These are phyloP conservation scores for Ganoderma lucidum DNA, from an alignment of 1,284 basidiomycete species.

Conservation along the genomic window DNA sequence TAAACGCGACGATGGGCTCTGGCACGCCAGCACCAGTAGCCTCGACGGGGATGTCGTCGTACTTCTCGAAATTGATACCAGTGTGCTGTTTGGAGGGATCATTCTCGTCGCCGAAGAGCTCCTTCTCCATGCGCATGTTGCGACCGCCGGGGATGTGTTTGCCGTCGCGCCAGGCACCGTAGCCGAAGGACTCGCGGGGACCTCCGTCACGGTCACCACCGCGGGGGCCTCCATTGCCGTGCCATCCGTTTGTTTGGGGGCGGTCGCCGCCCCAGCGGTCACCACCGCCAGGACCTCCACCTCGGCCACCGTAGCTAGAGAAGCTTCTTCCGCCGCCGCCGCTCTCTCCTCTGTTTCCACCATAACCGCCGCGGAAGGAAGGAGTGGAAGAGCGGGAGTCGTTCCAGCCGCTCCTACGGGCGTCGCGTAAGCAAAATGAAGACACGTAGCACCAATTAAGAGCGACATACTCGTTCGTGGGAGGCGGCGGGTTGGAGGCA, in stretches of 20 bases:
- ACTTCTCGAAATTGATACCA: conserved; percentile 99
- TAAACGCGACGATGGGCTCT: conserved; percentile 91
- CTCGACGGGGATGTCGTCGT: conserved; percentile 99
- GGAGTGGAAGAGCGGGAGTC: conserved; percentile 70
- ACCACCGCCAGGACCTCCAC: conserved; percentile 46
- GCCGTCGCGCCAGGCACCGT: conserved; percentile 91
- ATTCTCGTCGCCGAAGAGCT: conserved; percentile 91
- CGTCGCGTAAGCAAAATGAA: conserved; percentile 25
- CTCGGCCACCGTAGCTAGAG: conserved; percentile 50
- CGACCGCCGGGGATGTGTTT: conserved; percentile 83
- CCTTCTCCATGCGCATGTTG: conserved; percentile 92
- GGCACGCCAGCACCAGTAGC: conserved; percentile 96
- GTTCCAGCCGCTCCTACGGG: conserved; percentile 72
- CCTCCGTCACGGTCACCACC: conserved; percentile 49
- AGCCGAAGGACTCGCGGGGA: conserved; percentile 67
- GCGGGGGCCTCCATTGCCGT: conserved; percentile 36
- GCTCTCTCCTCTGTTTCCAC: conserved; percentile 39
- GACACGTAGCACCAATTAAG: conserved; percentile 31
- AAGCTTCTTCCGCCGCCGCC: conserved; percentile 53
- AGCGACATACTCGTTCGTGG: conserved; percentile 57
- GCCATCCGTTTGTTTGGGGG: conserved; percentile 48
- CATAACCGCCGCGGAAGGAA: conserved; percentile 57
- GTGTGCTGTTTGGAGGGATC: conserved; percentile 91
- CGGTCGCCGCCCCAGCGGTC: conserved; percentile 57
- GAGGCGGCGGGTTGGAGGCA: conserved; percentile 61